phyloP scores from a whole-genome alignment of 306 rosid species.

The Arachis stenosperma region DNA sequence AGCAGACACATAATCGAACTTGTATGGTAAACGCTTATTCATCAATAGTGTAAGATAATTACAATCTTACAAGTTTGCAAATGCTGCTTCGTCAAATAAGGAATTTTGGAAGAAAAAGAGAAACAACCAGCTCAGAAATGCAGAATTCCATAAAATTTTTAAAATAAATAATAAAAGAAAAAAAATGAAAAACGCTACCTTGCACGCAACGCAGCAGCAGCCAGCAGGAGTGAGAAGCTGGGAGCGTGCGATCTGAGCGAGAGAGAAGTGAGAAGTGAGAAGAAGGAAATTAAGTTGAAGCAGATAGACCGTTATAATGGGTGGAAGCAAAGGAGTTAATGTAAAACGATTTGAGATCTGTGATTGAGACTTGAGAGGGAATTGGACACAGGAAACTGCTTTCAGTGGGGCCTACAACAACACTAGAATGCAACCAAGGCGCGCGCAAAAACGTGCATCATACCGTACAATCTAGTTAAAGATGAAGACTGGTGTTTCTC shows the following conservation, averaged over 20 bases:
- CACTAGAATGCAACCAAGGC: background rate
- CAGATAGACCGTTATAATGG: background rate
- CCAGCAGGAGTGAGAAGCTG: background rate
- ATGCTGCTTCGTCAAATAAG: too few relatives aligned
- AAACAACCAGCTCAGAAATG: background rate
- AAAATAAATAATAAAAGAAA: too few relatives aligned
- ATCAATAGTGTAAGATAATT: background rate
- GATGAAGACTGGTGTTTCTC: background rate
- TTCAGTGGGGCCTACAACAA: constrained; percentile 31
- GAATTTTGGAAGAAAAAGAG: background rate
- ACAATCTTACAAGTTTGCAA: background rate
- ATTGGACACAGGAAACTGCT: constrained; percentile 15
- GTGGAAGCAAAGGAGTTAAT: background rate
- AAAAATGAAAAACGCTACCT: too few relatives aligned
- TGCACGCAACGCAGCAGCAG: too few relatives aligned
- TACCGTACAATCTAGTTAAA: constrained; percentile 4
- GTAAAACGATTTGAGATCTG: constrained; percentile 36
- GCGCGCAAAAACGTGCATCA: constrained; percentile 34
- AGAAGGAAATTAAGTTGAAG: too few relatives aligned
- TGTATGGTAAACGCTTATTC: constrained; percentile 9
- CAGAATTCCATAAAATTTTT: background rate
- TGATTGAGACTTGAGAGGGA: background rate
- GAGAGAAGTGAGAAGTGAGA: background rate
- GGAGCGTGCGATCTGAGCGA: constrained; percentile 23
- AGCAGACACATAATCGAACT: constrained; percentile 5